Conservation (phyloP, 768 basidiomycete species). For the Russula sp. region DNA sequence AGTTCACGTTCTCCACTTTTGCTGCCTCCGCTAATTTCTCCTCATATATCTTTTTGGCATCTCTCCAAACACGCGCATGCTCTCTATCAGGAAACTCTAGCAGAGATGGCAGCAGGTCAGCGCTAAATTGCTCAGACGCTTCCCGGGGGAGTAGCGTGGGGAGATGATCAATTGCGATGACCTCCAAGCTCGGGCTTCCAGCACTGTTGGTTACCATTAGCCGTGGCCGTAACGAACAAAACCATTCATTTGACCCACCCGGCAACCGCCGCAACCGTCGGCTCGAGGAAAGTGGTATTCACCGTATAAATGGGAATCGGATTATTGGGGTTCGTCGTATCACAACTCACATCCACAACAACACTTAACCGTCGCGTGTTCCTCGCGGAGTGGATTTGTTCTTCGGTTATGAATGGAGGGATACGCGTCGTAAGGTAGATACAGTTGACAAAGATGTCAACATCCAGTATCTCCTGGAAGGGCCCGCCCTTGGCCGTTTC, state of each 20-base stretch:
- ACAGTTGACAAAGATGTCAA: slow-evolving; percentile 98
- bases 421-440: slow-evolving; percentile 90
- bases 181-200: slow-evolving; percentile 62
- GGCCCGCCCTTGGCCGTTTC: slow-evolving; percentile 98
- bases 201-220: slow-evolving; percentile 33
- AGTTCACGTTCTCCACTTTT: slow-evolving; percentile 26
- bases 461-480: slow-evolving; percentile 90
- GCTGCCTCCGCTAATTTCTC: slow-evolving; percentile 53
- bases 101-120: slow-evolving; percentile 78
- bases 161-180: slow-evolving; percentile 95
- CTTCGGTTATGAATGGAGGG: slow-evolving; percentile 70
- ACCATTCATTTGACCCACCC: slow-evolving; percentile 42
- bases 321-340: slow-evolving; percentile 98
- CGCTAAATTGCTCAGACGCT: slow-evolving; percentile 93
- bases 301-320: slow-evolving; percentile 91
- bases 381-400: slow-evolving; percentile 69
- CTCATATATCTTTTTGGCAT: slow-evolving; percentile 78
- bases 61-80: slow-evolving; percentile 73
- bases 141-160: slow-evolving; percentile 94
- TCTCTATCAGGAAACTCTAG: slow-evolving; percentile 63
- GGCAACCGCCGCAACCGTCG: slow-evolving; percentile 81
- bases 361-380: slow-evolving; percentile 59
- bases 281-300: slow-evolving; percentile 90
- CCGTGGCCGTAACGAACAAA: slow-evolving; percentile 1
- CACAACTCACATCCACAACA: slow-evolving; percentile 97